Base-by-base conservation (phyloP, 78 protist genomes). In the Dictyostelium purpureum region DNA sequence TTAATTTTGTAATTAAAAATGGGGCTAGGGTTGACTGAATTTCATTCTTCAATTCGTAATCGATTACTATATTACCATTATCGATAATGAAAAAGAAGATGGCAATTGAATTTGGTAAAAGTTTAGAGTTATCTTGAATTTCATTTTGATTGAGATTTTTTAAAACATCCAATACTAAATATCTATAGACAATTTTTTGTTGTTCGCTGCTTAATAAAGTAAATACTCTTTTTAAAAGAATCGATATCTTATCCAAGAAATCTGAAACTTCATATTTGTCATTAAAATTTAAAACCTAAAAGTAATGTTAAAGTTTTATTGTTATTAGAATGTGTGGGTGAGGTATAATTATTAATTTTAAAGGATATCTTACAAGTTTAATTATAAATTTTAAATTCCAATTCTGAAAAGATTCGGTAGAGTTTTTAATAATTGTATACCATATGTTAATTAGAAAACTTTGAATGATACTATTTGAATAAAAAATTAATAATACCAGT, bases 191-290 rank as follows among this genome's bases (percentile, higher is more conserved):
- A 18, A 63, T 31, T 63, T 63, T 37, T 42, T 31, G 26, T 33
- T 63, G 42, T 28, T 63, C 19, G 26, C 11, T 16, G 33, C 33
- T 24, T 33, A 63, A 63, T 26, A 63, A 33, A 33, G 19, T 31
- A 63, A 63, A 63, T 16, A 63, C 71, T 63, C 71, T 63, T 63
- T 63, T 63, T 33, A 63, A 63, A 33, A 63, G 33, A 63, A 63
- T 31, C 33, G 71, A 0, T 14, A 28, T 33, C 16, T 33, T 28
- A 63, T 31, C 33, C 33, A 63, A 16, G 33, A 63, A 63, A 63
- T 63, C 71, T 63, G 38, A 28, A 28, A 63, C 35, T 33, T 63
- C 71, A 63, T 63, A 63, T 63, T 42, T 63, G 33, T 63, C 33
- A 63, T 63, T 63, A 63, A 63, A 63, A 33, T 63, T 63, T 63